These are phyloP conservation scores for Antitrichia curtipendula DNA, from an alignment of 225 moss, liverwort and hornwort genomes.

Conservation along the genomic window DNA sequence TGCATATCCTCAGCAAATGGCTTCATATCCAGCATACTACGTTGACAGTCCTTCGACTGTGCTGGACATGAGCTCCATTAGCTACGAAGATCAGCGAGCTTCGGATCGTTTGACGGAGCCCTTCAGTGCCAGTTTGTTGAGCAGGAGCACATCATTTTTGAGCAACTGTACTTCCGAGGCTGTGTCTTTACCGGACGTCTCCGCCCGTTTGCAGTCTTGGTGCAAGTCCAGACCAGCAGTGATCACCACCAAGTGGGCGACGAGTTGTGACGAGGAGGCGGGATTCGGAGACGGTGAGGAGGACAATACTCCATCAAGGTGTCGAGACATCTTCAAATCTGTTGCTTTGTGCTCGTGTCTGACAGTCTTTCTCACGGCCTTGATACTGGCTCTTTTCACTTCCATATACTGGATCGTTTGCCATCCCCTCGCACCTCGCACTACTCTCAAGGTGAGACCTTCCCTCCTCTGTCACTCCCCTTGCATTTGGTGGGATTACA, in stretches of 20 bases:
- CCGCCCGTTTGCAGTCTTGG: constrained; percentile 39
- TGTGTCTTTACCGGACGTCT: constrained; percentile 32
- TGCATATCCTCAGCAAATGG: not conserved
- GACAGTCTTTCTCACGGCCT: constrained; percentile 20
- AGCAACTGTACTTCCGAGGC: constrained; percentile 43
- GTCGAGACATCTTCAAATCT: constrained; percentile 20
- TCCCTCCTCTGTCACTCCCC: not conserved
- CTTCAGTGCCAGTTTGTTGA: constrained; percentile 23
- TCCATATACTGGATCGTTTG: constrained; percentile 45
- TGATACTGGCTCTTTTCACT: constrained; percentile 32
- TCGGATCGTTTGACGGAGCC: constrained; percentile 15
- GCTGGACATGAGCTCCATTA: constrained; percentile 23
- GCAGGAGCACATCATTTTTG: constrained; percentile 42
- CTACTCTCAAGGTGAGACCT: constrained; percentile 30
- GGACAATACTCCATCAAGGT: constrained; percentile 7
- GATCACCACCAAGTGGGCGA: constrained; percentile 4
- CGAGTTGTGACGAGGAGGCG: constrained; percentile 17
- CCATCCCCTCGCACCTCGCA: constrained; percentile 41
- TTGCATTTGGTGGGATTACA: not conserved
- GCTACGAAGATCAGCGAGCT: constrained; percentile 2
- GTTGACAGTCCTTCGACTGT: constrained; percentile 42
- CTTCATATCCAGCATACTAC: constrained; percentile 19
- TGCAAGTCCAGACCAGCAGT: constrained; percentile 18
- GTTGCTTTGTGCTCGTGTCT: constrained; percentile 24
- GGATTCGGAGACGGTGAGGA: not conserved